These are phyloP conservation scores for Russula compacta DNA, from an alignment of 768 basidiomycete genomes.

Conservation along the genomic window DNA sequence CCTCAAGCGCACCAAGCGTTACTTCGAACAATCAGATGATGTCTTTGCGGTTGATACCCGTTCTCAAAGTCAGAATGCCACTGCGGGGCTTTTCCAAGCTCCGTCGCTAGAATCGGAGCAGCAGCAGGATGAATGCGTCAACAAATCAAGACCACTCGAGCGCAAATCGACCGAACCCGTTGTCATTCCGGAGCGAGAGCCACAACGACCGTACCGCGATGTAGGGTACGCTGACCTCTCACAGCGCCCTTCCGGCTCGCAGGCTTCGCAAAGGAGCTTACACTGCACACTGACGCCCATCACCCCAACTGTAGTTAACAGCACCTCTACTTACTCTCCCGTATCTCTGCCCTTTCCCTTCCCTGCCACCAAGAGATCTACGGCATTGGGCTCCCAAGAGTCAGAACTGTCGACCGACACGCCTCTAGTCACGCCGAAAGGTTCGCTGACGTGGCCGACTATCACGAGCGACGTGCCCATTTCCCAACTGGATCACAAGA, in stretches of 20 bases:
- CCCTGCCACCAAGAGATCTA: neutral
- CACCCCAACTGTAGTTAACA: neutral
- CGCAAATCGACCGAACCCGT: slow-evolving; percentile 19
- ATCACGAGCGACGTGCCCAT: slow-evolving; percentile 27
- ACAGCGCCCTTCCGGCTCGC: slow-evolving; percentile 8
- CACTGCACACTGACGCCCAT: neutral
- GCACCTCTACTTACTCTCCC: neutral
- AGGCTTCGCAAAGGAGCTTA: neutral
- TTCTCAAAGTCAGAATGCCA: slow-evolving; percentile 8
- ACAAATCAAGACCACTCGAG: slow-evolving; percentile 10
- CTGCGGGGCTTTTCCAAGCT: neutral
- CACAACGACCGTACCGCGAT: slow-evolving; percentile 4
- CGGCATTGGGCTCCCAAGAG: slow-evolving; percentile 31
- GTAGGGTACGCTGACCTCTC: slow-evolving; percentile 13
- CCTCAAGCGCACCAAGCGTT: slow-evolving; percentile 31
- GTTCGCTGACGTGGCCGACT: slow-evolving; percentile 39
- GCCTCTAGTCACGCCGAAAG: slow-evolving; percentile 46
- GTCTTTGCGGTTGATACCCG: slow-evolving; percentile 15
- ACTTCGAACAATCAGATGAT: slow-evolving; percentile 26
- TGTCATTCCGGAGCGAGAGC: slow-evolving; percentile 4
- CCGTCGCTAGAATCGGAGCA: neutral
- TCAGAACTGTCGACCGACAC: slow-evolving; percentile 40
- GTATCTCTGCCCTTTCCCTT: neutral
- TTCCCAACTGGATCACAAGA: slow-evolving; percentile 31
- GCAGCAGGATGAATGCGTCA: neutral